Conservation (phyloP, 2,329 filamentous ascomycete species). For the Talaromyces sp. region DNA sequence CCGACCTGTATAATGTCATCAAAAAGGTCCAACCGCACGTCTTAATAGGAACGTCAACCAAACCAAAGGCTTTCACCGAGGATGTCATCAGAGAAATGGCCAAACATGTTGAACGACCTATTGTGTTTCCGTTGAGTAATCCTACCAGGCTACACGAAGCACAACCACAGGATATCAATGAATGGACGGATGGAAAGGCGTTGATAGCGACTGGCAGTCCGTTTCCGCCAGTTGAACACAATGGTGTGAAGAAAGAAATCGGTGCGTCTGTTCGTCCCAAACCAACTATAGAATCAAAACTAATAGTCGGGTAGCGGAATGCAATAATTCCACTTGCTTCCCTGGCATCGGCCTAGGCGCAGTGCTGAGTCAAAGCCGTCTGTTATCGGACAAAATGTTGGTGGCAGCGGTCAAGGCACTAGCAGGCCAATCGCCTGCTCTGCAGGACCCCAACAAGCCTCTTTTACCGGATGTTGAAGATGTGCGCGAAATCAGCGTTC, state of each 20-base stretch:
- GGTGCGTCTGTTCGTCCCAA: constrained; percentile 37
- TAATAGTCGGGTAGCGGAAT: constrained; percentile 61
- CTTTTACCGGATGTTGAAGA: constrained; percentile 73
- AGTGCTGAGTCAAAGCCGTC: constrained; percentile 65
- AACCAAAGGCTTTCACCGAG: constrained; percentile 72
- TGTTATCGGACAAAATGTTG: constrained; percentile 74
- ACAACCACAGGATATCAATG: constrained; percentile 69
- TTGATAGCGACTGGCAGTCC: constrained; percentile 82
- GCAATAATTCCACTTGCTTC: constrained; percentile 85
- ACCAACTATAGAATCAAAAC: background rate
- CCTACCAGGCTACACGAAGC: constrained; percentile 83
- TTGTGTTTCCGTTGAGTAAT: constrained; percentile 79
- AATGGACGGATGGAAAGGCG: constrained; percentile 75
- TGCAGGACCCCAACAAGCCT: constrained; percentile 62
- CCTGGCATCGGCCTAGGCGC: constrained; percentile 81
- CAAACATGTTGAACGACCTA: constrained; percentile 67
- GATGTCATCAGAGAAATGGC: constrained; percentile 75
- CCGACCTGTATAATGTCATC: constrained; percentile 65
- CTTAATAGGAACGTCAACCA: constrained; percentile 79
- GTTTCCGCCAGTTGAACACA: constrained; percentile 68
- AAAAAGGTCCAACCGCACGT: constrained; percentile 73
- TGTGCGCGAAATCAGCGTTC: constrained; percentile 72
- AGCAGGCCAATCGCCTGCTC: constrained; percentile 67
- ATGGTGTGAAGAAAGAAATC: constrained; percentile 56
- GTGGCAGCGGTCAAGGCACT: constrained; percentile 75